Conservation (phyloP, 2,329 filamentous ascomycete genomes). For the Phyllosticta citribraziliensis region DNA sequence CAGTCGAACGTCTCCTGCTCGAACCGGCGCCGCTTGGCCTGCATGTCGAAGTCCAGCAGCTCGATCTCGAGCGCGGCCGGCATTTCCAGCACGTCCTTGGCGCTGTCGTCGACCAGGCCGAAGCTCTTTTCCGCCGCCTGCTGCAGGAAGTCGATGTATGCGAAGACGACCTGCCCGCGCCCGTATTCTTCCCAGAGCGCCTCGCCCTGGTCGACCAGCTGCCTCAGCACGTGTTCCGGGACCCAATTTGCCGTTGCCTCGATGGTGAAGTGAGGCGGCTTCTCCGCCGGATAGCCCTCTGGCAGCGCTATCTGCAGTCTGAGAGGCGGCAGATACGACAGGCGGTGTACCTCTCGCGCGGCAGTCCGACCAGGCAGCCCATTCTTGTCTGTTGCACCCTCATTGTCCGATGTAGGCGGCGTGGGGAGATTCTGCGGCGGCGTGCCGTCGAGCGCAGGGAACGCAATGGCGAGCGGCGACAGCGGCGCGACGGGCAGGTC, state of each 20-base stretch:
- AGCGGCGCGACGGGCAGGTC: constrained; percentile 47
- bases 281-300: constrained; percentile 44
- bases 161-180: constrained; percentile 45
- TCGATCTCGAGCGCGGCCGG: constrained; percentile 50
- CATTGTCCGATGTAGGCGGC: constrained; percentile 29
- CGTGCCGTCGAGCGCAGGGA: constrained; percentile 23
- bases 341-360: constrained; percentile 31
- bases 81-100: constrained; percentile 35
- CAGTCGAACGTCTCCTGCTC: constrained; percentile 80
- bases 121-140: constrained; percentile 48
- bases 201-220: constrained; percentile 38
- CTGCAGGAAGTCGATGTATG: constrained; percentile 52
- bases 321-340: constrained; percentile 49
- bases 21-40: constrained; percentile 64
- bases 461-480: constrained; percentile 39
- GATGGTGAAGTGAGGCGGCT: constrained; percentile 41
- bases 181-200: constrained; percentile 53
- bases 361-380: neutral
- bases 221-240: constrained; percentile 32
- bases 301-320: constrained; percentile 44
- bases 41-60: constrained; percentile 68
- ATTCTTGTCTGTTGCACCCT: neutral
- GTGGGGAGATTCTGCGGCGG: constrained; percentile 23
- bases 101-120: constrained; percentile 33
- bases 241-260: constrained; percentile 45